Conservation (phyloP, 2,329 filamentous ascomycete genomes). For the Botrytis pseudocinerea region DNA sequence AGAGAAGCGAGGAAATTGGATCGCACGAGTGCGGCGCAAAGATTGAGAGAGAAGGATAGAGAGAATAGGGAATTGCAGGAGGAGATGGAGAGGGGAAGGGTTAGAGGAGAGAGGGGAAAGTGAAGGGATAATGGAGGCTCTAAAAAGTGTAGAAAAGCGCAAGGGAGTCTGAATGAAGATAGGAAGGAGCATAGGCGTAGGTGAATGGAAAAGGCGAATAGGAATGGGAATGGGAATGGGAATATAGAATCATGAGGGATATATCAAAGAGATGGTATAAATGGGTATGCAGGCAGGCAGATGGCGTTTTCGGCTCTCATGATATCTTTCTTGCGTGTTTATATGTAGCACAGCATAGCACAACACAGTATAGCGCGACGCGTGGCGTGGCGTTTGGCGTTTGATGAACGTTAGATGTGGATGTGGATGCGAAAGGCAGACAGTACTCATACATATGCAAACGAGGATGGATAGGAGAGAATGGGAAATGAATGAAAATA, state of each 20-base stretch:
- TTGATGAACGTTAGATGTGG: background rate
- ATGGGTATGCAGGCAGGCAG: background rate
- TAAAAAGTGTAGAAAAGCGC: background rate
- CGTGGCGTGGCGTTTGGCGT: background rate
- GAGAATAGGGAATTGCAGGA: conserved; percentile 71
- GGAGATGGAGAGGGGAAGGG: conserved; percentile 51
- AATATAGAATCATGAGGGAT: background rate
- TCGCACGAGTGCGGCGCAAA: conserved; percentile 76
- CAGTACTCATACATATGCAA: background rate
- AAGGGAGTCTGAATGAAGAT: background rate
- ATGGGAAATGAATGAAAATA: background rate
- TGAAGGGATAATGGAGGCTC: no score
- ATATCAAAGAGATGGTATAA: conserved; percentile 4
- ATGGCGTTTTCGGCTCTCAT: background rate
- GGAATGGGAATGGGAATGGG: background rate
- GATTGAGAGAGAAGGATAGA: conserved; percentile 72
- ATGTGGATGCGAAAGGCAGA: background rate
- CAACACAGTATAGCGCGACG: background rate
- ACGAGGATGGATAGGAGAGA: background rate
- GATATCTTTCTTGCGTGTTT: background rate
- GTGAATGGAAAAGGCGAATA: conserved; percentile 2
- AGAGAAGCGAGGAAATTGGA: conserved; percentile 83
- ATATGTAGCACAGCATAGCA: background rate
- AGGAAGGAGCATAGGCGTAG: background rate
- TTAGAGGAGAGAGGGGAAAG: conserved; percentile 19